Evolutionary conservation across 2,329 filamentous ascomycete genomes (phyloP).

Genomic region (Colletotrichum tofieldiae): DNA sequence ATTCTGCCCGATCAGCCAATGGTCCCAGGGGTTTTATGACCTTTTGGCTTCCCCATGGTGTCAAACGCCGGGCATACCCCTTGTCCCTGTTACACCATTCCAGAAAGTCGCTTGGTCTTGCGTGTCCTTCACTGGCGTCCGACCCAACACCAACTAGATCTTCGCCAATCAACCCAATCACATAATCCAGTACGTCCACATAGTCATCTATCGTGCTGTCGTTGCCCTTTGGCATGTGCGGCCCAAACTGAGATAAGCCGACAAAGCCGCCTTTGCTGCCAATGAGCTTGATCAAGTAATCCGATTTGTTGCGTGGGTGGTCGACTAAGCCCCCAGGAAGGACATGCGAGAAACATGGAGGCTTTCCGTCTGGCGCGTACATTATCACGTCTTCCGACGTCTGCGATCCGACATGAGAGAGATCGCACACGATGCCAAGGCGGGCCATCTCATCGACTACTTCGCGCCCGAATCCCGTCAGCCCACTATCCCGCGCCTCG

Average conservation of each 20-base stretch:
- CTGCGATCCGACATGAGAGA: constrained; percentile 54
- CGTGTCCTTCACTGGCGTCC: constrained; percentile 57
- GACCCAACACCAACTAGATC: constrained; percentile 56
- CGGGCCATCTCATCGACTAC: constrained; percentile 54
- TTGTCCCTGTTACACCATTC: constrained; percentile 60
- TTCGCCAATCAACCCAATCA: constrained; percentile 54
- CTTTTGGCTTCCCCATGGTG: constrained; percentile 58
- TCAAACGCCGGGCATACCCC: constrained; percentile 55
- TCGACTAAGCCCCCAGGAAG: constrained; percentile 51
- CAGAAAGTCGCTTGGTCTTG: constrained; percentile 56
- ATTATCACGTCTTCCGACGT: constrained; percentile 54
- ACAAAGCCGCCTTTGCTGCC: constrained; percentile 56
- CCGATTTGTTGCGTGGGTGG: constrained; percentile 57
- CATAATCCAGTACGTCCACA: constrained; percentile 57
- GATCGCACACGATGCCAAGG: constrained; percentile 55
- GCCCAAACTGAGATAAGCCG: constrained; percentile 57
- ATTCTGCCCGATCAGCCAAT: constrained; percentile 52
- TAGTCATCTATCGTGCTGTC: constrained; percentile 60
- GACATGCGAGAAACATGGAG: constrained; percentile 58
- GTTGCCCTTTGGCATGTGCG: constrained; percentile 57
- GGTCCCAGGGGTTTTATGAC: constrained; percentile 58
- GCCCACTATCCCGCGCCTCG: constrained; percentile 53
- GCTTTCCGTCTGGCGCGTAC: constrained; percentile 54
- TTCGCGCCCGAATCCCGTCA: constrained; percentile 54
- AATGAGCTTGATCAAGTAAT: constrained; percentile 54